A percentile compares a stretch with the other conserved stretches of the same genome.
phyloP scores from a whole-genome alignment of 108 stramenopile species.

The Cyclotella sp. region DNA sequence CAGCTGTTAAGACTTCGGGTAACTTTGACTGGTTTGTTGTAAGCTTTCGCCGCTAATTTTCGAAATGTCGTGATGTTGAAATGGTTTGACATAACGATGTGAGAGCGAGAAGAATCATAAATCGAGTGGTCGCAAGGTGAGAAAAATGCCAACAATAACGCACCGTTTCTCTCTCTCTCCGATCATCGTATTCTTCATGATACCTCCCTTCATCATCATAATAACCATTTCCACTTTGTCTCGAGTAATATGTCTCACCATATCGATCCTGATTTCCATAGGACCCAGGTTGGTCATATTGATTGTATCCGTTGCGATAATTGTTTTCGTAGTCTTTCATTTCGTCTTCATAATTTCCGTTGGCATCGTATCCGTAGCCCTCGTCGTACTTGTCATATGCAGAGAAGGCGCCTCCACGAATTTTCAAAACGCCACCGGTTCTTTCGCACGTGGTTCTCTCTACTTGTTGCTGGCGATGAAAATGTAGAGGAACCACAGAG shows the following conservation, averaged over 20 bases:
- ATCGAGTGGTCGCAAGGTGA: neutral
- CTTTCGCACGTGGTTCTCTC: neutral
- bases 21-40: slow-evolving; percentile 17
- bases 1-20: slow-evolving; percentile 31
- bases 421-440: slow-evolving; percentile 1
- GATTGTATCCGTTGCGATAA: slow-evolving; percentile 20
- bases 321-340: neutral
- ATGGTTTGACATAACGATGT: neutral
- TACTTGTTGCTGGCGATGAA: neutral
- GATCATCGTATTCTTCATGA: slow-evolving; percentile 31
- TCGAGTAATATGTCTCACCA: slow-evolving; percentile 30
- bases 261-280: slow-evolving; percentile 26
- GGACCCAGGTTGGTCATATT: slow-evolving; percentile 10
- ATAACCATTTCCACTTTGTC: slow-evolving; percentile 26
- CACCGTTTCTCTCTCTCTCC: slow-evolving; percentile 5
- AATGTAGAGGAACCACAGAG: neutral
- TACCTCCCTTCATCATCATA: slow-evolving; percentile 54
- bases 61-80: neutral
- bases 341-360: neutral
- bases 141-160: neutral
- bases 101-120: neutral
- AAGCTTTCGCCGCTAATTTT: slow-evolving; percentile 1
- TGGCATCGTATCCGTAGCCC: slow-evolving; percentile 24
- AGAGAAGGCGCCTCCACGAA: slow-evolving; percentile 32
- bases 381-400: slow-evolving; percentile 28